Evolutionary conservation across 176 grass and related monocot genomes (phyloP), one percentile per base, ranked within the genome.

Genomic region (Musa acuminata): DNA sequence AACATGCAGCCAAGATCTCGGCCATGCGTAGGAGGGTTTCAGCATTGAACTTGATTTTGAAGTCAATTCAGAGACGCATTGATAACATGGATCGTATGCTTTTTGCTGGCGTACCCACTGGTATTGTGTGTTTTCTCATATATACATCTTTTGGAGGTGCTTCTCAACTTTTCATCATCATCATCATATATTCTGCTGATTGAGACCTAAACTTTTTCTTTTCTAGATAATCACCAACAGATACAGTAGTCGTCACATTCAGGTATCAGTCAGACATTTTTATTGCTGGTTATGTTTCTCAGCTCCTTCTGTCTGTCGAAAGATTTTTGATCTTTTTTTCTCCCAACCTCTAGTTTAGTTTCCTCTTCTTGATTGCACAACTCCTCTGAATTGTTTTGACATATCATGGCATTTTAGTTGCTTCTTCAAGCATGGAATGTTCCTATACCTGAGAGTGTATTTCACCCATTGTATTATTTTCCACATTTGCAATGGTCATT

Each of bases 11-110:
- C 51, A 98, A 87, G 82, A 89, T 98, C 80, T 91, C 82, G 16
- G 82, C 84, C n/a, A 84, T 98, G 27, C 88, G 84, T 14, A 89
- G 82, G 65, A 93, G 90, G 83, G 89, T 98, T 74, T 82, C 79
- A 29, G 86, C 95, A 62, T 60, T 93, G 65, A 98, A 98, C 77
- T 88, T 91, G 82, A 82, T 93, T 62, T 83, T 98, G 72, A 91
- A 74, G 62, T 89, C 95, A 80, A 89, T 93, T 85, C 95, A 93
- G 63, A 83, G 84, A 65, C 82, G 95, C 54, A 87, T 98, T 12
- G 95, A 98, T 87, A 87, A 85, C 78, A 82, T 93, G 17, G 90
- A 98, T 70, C 79, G 73, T 62, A 89, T 89, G 76, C 77, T 98
- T 79, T 89, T 86, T 75, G 76, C 81, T 58, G 89, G 93, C 62